Evolutionary conservation across 345 rosid species (phyloP).

Genomic region (Arabidopsis thaliana): TAIR10.1 NC_003070.9:23116001-23116500

Average conservation of each 20-base stretch:
- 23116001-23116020: constrained; percentile 87
- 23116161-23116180: constrained; percentile 92
- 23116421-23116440: constrained; percentile 87
- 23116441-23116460: constrained; percentile 70
- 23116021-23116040: constrained; percentile 66
- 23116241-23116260: constrained; percentile 94
- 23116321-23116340: neutral
- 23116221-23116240: constrained; percentile 87
- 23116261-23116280: constrained; percentile 81
- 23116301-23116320: neutral
- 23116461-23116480: constrained; percentile 88
- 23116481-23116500: constrained; percentile 80
- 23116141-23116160: constrained; percentile 61
- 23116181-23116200: constrained; percentile 87
- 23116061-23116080: neutral
- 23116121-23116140: neutral
- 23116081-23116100: neutral
- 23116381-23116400: constrained; percentile 90
- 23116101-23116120: neutral
- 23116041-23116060: neutral
- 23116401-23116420: constrained; percentile 84
- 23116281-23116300: neutral
- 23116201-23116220: constrained; percentile 79
- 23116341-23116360: neutral
- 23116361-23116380: constrained; percentile 62